Evolutionary conservation across 2,329 filamentous ascomycete species (phyloP), one percentile per base, ranked within the genome.

Genomic region (Incumbomyces lentus): DNA sequence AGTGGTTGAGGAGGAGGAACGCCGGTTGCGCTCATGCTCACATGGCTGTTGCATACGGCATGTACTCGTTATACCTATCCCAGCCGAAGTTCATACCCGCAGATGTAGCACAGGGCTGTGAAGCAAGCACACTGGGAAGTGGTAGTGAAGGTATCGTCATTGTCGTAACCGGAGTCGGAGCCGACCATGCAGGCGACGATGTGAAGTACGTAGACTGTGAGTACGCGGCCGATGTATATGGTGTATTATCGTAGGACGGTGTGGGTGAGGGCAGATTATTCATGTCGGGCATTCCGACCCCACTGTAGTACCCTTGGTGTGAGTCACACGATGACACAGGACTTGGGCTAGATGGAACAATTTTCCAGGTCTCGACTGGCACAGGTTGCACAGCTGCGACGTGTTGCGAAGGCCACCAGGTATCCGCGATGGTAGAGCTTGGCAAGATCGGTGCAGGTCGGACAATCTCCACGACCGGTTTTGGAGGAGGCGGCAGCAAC

Each of bases 271-370:
- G 78, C 49, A 92, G 69, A 58, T 84, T 79, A 45, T 75, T 69
- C 22, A 83, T 74, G 50, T 89, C 82, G 63, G 75, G 79, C 69
- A 93, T 73, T 60, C 74, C 75, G 72, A 94, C 81, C 62, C 76
- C 81, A 51, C 82, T 78, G 89, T 89, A 95, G 64, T 90, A 77
- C 43, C 80, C 76, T 48, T 79, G 75, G 58, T 77, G 74, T 45
- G 81, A 82, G 62, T 92, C 86, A 62, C 75, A 75, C 46, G 82
- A 83, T 30, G 84, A 82, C 34, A 84, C 79, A 44, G 86, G 79
- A 64, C 81, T 86, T 43, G 88, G 86, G 60, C 86, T 95, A 46
- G 90, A 95, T 39, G 89, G 85, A 46, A 95, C 73, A 56, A 95
- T 81, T 65, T 84, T 87, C 90, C 90, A 96, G 47, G 86, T 76